Percentiles rank a stretch among this genome's conserved stretches.
Conservation (phyloP, 139 green algal species). For the Coccomyxa sp. region DNA sequence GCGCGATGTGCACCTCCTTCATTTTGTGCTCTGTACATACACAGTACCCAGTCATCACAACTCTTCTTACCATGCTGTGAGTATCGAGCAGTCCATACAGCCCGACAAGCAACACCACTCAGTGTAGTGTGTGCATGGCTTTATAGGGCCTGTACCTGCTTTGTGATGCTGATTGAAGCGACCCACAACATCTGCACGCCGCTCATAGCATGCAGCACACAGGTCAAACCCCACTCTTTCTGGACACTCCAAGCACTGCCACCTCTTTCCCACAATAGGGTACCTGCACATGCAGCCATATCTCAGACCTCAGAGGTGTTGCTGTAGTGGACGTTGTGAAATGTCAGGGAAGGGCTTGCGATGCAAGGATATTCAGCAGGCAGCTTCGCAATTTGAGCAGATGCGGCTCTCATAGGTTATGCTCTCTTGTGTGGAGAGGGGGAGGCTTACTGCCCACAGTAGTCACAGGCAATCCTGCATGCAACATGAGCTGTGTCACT, state of each 20-base stretch:
- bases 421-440: no score
- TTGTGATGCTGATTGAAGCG: slow-evolving; percentile 48
- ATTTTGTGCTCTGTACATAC: slow-evolving; percentile 32
- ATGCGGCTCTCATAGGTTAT: background rate
- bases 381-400: background rate
- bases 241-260: slow-evolving; percentile 19
- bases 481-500: no score
- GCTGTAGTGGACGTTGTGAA: no score
- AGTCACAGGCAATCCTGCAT: slow-evolving; percentile 20
- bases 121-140: no score
- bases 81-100: no score
- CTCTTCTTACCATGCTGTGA: no score
- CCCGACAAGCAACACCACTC: no score
- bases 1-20: slow-evolving; percentile 9
- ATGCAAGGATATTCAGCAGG: background rate
- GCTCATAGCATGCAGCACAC: slow-evolving; percentile 30
- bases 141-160: no score
- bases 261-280: slow-evolving; percentile 36
- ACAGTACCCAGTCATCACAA: no score
- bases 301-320: background rate
- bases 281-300: slow-evolving; percentile 18
- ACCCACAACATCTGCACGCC: slow-evolving; percentile 6
- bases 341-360: no score
- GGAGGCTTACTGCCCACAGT: slow-evolving; percentile 11
- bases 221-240: slow-evolving; percentile 44